phyloP scores from a whole-genome alignment of 1,284 basidiomycete species.

The Phellinidium pouzarii region DNA sequence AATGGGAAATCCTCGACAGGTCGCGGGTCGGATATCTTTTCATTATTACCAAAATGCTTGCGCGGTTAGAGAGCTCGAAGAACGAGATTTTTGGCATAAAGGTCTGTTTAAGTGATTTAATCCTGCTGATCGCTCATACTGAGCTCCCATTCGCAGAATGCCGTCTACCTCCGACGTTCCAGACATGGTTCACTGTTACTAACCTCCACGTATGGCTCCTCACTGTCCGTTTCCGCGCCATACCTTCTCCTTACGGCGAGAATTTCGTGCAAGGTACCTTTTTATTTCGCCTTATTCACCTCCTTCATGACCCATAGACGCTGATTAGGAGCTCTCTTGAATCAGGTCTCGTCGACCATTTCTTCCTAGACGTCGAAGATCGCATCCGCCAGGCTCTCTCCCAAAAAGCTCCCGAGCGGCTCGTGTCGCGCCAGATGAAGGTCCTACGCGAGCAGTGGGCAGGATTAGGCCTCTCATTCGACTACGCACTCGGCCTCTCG shows the following conservation, averaged over 20 bases:
- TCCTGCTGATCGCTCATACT: slow-evolving; percentile 3
- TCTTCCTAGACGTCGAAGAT: slow-evolving; percentile 93
- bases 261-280: slow-evolving; percentile 55
- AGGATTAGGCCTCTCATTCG: slow-evolving; percentile 77
- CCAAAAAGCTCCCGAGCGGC: slow-evolving; percentile 56
- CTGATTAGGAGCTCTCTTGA: no score
- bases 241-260: slow-evolving; percentile 62
- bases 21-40: slow-evolving; percentile 52
- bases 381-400: slow-evolving; percentile 78
- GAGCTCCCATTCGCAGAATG: slow-evolving; percentile 56
- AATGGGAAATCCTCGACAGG: slow-evolving; percentile 53
- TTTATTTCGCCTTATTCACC: background rate
- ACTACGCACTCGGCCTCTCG: slow-evolving; percentile 60
- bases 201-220: slow-evolving; percentile 93
- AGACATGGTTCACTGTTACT: slow-evolving; percentile 95
- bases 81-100: slow-evolving; percentile 58
- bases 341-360: slow-evolving; percentile 77
- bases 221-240: slow-evolving; percentile 79
- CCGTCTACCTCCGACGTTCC: slow-evolving; percentile 86
- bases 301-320: no score
- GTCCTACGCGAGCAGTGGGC: slow-evolving; percentile 90
- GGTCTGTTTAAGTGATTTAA: slow-evolving; percentile 35
- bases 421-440: slow-evolving; percentile 89
- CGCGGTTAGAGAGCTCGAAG: slow-evolving; percentile 50
- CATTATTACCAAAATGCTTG: slow-evolving; percentile 55